These are phyloP conservation scores for Letharia columbiana DNA, from an alignment of 495 filamentous ascomycete genomes.

Conservation along the genomic window DNA sequence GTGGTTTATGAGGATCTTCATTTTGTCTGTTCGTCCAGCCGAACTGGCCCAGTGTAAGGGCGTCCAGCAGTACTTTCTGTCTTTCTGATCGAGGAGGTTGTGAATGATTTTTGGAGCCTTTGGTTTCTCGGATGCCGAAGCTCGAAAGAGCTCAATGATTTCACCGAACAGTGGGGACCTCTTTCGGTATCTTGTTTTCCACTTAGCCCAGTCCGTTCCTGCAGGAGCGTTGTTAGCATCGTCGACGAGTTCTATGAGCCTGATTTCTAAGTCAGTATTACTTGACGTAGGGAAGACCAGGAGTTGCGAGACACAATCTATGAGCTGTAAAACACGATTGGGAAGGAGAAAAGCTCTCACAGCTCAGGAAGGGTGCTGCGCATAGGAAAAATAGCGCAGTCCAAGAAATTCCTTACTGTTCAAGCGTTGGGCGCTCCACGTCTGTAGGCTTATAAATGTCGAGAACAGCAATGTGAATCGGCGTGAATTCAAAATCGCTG, in stretches of 20 bases:
- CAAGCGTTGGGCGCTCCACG: constrained; percentile 13
- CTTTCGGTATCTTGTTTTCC: constrained; percentile 17
- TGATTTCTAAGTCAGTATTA: constrained; percentile 4
- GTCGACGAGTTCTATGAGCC: constrained; percentile 16
- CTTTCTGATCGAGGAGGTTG: constrained; percentile 18
- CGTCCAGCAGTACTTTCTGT: constrained; percentile 19
- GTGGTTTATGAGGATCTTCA: constrained; percentile 14
- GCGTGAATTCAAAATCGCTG: constrained; percentile 16
- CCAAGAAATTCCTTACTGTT: constrained; percentile 10
- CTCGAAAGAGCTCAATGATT: constrained; percentile 17
- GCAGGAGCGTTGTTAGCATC: constrained; percentile 14
- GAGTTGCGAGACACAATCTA: neutral
- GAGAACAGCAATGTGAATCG: constrained; percentile 16
- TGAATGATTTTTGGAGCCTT: constrained; percentile 17
- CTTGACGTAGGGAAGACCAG: neutral
- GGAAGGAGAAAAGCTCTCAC: neutral
- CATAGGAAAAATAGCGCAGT: neutral
- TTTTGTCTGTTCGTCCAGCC: constrained; percentile 14
- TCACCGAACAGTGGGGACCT: constrained; percentile 14
- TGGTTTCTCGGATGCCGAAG: constrained; percentile 15
- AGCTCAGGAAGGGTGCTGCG: neutral
- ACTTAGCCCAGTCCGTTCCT: constrained; percentile 19
- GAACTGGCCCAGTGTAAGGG: constrained; percentile 21
- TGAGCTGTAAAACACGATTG: neutral
- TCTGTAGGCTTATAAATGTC: constrained; percentile 18